Percentiles rank a stretch among this genome's conserved stretches.
phyloP scores from a whole-genome alignment of 768 basidiomycete species.

The Clavulina sp. region DNA sequence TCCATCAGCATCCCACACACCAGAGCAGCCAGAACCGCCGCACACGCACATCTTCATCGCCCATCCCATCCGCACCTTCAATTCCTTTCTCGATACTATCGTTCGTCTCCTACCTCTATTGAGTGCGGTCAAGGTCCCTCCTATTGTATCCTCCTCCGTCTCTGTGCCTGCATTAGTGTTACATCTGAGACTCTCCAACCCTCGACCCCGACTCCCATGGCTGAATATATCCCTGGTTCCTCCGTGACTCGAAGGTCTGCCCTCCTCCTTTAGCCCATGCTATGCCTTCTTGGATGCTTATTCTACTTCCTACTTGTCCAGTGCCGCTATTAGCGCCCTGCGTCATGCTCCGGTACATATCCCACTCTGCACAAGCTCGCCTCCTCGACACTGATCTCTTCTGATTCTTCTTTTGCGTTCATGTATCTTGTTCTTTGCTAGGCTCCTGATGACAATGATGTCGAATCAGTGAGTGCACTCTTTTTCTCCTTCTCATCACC shows the following conservation, averaged over 20 bases:
- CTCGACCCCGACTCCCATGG: background rate
- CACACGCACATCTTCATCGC: too few relatives aligned
- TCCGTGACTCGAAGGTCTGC: slow-evolving; percentile 9
- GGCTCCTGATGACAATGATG: slow-evolving; percentile 23
- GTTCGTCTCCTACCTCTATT: background rate
- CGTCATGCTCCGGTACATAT: background rate
- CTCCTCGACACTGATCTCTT: slow-evolving; percentile 13
- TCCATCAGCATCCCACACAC: too few relatives aligned
- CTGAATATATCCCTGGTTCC: slow-evolving; percentile 12
- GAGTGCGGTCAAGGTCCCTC: too few relatives aligned
- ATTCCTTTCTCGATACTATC: background rate
- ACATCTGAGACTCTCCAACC: too few relatives aligned
- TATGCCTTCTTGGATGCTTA: too few relatives aligned
- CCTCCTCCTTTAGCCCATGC: background rate
- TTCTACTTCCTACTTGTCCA: background rate
- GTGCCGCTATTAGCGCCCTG: background rate
- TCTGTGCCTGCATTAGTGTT: too few relatives aligned
- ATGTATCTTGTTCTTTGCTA: too few relatives aligned
- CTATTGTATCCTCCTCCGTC: too few relatives aligned
- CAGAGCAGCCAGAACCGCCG: too few relatives aligned
- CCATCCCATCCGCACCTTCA: background rate
- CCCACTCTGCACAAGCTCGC: slow-evolving; percentile 5
- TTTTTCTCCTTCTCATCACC: background rate
- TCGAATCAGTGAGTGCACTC: slow-evolving; percentile 16
- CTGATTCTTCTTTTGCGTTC: too few relatives aligned